phyloP scores from a whole-genome alignment of 2,329 filamentous ascomycete species.

The Alternaria incomplexa region DNA sequence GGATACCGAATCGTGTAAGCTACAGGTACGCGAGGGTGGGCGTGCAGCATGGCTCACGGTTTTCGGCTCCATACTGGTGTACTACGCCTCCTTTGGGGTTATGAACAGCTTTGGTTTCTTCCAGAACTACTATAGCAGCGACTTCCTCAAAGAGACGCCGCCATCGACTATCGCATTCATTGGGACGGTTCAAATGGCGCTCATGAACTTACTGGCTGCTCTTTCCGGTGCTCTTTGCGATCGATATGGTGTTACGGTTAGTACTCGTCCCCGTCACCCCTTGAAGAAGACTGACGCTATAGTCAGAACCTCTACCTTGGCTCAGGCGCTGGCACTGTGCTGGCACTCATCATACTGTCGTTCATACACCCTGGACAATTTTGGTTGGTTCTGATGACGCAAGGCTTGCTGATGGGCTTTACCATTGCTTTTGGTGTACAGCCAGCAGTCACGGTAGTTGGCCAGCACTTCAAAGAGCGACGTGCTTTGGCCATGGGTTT shows the following conservation, averaged over 20 bases:
- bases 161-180: constrained; percentile 52
- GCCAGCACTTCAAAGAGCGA: constrained; percentile 54
- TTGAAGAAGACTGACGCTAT: not conserved
- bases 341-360: constrained; percentile 33
- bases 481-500: constrained; percentile 53
- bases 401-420: constrained; percentile 54
- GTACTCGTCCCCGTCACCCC: constrained; percentile 21
- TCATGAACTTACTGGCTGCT: constrained; percentile 61
- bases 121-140: constrained; percentile 51
- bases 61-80: constrained; percentile 43
- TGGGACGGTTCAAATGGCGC: constrained; percentile 50
- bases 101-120: constrained; percentile 54
- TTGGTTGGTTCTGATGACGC: constrained; percentile 55
- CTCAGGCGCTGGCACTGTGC: constrained; percentile 29
- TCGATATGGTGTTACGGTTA: constrained; percentile 61
- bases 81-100: constrained; percentile 50
- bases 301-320: constrained; percentile 37
- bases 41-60: constrained; percentile 44
- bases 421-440: constrained; percentile 52
- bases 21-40: constrained; percentile 24
- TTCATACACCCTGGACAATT: constrained; percentile 26
- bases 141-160: constrained; percentile 41
- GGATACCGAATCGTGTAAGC: constrained; percentile 32
- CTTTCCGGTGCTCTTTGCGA: constrained; percentile 69
- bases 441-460: constrained; percentile 48